Percentiles rank a stretch among this genome's conserved stretches.
These are phyloP conservation scores for Gastrolobium bilobum DNA, from an alignment of 306 rosid species.

Conservation along the genomic window DNA sequence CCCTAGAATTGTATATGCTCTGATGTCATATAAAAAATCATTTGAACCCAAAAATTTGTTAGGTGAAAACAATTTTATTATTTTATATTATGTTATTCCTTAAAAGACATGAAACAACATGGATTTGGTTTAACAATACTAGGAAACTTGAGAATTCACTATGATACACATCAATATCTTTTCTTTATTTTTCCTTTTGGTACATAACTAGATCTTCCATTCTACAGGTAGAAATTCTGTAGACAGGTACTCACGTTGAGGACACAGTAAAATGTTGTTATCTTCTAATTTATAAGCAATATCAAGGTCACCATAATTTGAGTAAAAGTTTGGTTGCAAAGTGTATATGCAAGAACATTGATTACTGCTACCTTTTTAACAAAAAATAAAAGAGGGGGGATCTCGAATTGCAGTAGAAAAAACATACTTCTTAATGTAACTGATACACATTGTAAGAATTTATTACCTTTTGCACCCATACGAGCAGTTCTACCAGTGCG, in stretches of 20 bases:
- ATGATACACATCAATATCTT: background rate
- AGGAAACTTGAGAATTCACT: constrained; percentile 9
- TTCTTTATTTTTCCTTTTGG: background rate
- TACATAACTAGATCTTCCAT: background rate
- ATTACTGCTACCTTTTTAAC: background rate
- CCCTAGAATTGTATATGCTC: no score
- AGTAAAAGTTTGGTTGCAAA: constrained; percentile 4
- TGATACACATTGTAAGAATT: constrained; percentile 13
- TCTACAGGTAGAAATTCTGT: constrained; percentile 22
- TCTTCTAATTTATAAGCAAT: constrained; percentile 22
- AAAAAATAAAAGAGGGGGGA: background rate
- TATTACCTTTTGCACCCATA: constrained; percentile 94
- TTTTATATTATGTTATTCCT: no score
- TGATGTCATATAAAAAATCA: no score
- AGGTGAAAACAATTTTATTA: no score
- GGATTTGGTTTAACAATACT: constrained; percentile 17
- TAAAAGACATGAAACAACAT: background rate
- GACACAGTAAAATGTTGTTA: constrained; percentile 1
- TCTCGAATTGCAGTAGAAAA: background rate
- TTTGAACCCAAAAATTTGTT: no score
- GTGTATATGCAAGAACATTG: constrained; percentile 1
- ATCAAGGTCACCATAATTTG: constrained; percentile 19
- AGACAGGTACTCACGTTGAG: background rate
- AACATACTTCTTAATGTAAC: background rate
- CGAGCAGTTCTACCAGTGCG: constrained; percentile 99